phyloP scores from a whole-genome alignment of 2,329 filamentous ascomycete genomes.

The Ampelomyces quisqualis region DNA sequence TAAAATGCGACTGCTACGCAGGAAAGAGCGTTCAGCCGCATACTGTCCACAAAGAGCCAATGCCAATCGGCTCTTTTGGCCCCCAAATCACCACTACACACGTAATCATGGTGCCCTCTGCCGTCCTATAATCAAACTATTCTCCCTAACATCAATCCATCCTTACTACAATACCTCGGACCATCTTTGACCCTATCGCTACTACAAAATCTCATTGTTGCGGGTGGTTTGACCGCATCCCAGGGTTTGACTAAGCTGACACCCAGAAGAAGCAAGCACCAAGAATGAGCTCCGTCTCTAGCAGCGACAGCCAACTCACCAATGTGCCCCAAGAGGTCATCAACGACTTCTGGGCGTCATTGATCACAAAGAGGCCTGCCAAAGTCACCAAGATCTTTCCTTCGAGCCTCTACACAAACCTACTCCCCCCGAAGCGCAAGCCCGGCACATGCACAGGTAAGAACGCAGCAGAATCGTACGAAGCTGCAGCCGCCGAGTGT shows the following conservation, averaged over 20 bases:
- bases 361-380: constrained; percentile 67
- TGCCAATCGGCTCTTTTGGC: constrained; percentile 5
- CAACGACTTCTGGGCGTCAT: constrained; percentile 70
- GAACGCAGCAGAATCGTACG: constrained; percentile 66
- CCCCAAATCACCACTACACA: constrained; percentile 9
- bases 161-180: too few species aligned
- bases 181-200: too few species aligned
- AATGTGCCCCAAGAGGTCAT: constrained; percentile 61
- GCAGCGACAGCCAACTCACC: constrained; percentile 16
- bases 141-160: not conserved
- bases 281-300: constrained; percentile 21
- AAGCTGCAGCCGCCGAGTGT: constrained; percentile 69
- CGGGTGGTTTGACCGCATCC: not conserved
- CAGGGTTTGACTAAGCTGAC: not conserved
- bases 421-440: constrained; percentile 38
- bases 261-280: constrained; percentile 4
- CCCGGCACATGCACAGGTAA: constrained; percentile 58
- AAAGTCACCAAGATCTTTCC: constrained; percentile 72
- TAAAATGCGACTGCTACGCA: not conserved
- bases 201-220: too few species aligned
- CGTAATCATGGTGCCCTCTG: constrained; percentile 3
- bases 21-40: constrained; percentile 13
- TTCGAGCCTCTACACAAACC: constrained; percentile 61
- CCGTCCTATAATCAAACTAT: not conserved
- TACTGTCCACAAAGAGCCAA: constrained; percentile 10